Conservation (phyloP, 257 asterid species). For the Verbena officinalis region DNA sequence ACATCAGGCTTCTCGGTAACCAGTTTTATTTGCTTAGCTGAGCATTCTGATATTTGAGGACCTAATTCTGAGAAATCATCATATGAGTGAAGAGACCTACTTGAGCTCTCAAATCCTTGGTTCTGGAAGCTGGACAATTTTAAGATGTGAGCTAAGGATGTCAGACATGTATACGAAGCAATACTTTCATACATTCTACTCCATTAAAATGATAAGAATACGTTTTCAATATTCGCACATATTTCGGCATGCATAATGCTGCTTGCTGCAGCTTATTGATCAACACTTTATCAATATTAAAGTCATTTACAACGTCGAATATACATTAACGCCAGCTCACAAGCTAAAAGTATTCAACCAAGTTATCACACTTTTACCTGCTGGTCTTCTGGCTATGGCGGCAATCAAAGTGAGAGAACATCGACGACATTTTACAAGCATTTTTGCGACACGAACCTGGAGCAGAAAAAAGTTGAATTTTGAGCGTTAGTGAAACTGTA, state of each 20-base stretch:
- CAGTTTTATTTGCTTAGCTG: conserved; percentile 31
- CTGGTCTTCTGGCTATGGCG: conserved; percentile 17
- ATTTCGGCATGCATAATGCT: neutral
- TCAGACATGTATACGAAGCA: neutral
- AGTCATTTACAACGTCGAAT: neutral
- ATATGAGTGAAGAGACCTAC: conserved; percentile 34
- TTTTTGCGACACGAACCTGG: conserved; percentile 29
- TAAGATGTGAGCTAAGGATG: conserved; percentile 23
- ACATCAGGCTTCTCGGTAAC: conserved; percentile 42
- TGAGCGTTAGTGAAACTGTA: neutral
- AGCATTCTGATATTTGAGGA: conserved; percentile 31
- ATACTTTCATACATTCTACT: too few relatives aligned
- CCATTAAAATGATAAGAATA: neutral
- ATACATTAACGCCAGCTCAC: neutral
- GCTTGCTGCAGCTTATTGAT: neutral
- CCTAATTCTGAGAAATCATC: conserved; percentile 56
- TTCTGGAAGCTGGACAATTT: conserved; percentile 36
- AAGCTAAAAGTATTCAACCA: conserved; percentile 1
- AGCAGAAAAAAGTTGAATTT: neutral
- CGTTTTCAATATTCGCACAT: neutral
- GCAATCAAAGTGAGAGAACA: neutral
- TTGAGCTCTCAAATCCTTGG: conserved; percentile 38
- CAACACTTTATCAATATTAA: neutral
- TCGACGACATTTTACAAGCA: conserved; percentile 15
- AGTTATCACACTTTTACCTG: conserved; percentile 27